Percentiles rank a stretch among this genome's conserved stretches.
Conservation (phyloP, 176 grass and related monocot genomes). For the Eleusine indica region DNA sequence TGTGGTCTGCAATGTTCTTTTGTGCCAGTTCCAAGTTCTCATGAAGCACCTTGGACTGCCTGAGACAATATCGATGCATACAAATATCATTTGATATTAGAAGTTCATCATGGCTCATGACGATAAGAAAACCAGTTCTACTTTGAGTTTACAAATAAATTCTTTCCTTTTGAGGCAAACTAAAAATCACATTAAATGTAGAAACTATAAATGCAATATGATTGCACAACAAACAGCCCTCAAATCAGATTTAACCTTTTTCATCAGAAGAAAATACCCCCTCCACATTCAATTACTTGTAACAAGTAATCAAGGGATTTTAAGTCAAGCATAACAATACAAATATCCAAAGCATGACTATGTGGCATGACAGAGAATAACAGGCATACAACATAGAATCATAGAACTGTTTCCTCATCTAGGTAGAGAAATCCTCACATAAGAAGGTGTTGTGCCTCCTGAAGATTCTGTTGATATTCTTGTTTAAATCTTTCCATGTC, state of each 20-base stretch:
- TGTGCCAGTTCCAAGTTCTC: conserved; percentile 58
- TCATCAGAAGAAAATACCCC: neutral
- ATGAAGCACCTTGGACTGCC: conserved; percentile 68
- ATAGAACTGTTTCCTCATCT: conserved; percentile 13
- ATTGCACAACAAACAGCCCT: neutral
- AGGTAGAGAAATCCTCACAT: conserved; percentile 51
- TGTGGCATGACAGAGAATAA: conserved; percentile 4
- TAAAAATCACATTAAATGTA: conserved; percentile 11
- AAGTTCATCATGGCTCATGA: conserved; percentile 27
- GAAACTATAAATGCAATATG: conserved; percentile 2
- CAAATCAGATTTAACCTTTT: conserved; percentile 11
- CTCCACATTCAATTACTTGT: neutral
- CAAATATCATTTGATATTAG: neutral
- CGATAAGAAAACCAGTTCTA: neutral
- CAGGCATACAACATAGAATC: conserved; percentile 8
- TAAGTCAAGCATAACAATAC: neutral
- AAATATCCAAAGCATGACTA: conserved; percentile 3
- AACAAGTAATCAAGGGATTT: neutral
- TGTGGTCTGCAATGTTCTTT: conserved; percentile 57
- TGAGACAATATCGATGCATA: conserved; percentile 37
- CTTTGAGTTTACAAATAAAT: conserved; percentile 9
- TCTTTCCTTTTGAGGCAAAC: neutral
- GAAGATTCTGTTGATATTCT: conserved; percentile 57
- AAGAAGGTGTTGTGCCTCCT: conserved; percentile 60
- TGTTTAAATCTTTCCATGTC: conserved; percentile 88